Percentiles rank a stretch among this genome's conserved stretches.
Evolutionary conservation across 345 rosid species (phyloP).

Genomic region (Hibiscus syriacus): DNA sequence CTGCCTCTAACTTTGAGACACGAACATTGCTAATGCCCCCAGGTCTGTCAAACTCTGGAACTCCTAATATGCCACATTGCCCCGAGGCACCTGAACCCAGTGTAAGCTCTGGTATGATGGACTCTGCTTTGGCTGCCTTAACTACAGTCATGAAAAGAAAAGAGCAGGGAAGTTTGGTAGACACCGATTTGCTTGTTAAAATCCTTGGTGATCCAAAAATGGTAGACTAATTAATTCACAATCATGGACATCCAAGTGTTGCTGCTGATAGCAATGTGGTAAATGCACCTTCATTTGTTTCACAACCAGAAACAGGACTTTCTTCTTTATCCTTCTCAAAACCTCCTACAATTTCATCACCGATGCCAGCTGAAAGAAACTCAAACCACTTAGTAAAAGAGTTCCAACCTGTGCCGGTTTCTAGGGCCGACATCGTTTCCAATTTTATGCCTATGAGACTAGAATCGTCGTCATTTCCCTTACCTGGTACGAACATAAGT

Average conservation of each 20-base stretch:
- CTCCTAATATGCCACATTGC: not conserved
- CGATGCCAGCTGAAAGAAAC: slow-evolving; percentile 5
- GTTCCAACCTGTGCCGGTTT: slow-evolving; percentile 7
- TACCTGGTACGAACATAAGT: not conserved
- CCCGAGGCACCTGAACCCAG: slow-evolving; percentile 4
- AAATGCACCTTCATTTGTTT: slow-evolving; percentile 1
- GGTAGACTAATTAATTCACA: slow-evolving; percentile 29
- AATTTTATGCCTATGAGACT: slow-evolving; percentile 10
- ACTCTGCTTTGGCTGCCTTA: slow-evolving; percentile 37
- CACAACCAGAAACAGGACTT: slow-evolving; percentile 8
- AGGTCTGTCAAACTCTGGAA: slow-evolving; percentile 9
- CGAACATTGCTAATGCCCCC: slow-evolving; percentile 11
- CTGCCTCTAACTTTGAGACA: not conserved
- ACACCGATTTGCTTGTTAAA: slow-evolving; percentile 46
- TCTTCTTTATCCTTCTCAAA: not conserved
- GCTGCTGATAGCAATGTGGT: not conserved
- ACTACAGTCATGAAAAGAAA: slow-evolving; percentile 25
- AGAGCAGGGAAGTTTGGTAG: slow-evolving; percentile 36
- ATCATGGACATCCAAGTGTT: slow-evolving; percentile 9
- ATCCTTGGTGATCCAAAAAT: slow-evolving; percentile 46
- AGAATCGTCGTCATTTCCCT: slow-evolving; percentile 19
- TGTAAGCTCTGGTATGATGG: slow-evolving; percentile 21
- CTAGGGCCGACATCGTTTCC: slow-evolving; percentile 10
- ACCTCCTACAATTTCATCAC: not conserved
- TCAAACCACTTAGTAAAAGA: not conserved